Conservation (phyloP, 495 filamentous ascomycete genomes). For the Tuber magnatum region DNA sequence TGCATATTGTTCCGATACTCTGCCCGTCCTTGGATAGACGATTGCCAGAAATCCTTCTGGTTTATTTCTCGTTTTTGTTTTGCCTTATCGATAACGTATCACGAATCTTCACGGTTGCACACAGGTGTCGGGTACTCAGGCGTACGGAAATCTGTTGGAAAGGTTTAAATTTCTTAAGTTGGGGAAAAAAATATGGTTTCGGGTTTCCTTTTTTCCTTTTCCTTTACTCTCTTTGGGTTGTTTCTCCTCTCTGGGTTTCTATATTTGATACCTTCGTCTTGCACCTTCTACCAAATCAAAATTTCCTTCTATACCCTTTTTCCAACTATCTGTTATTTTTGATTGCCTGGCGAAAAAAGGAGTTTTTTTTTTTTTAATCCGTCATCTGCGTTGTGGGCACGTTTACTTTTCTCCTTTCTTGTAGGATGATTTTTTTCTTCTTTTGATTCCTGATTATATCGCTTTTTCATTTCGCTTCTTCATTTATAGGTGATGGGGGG, state of each 20-base stretch:
- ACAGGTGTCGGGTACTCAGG: slow-evolving; percentile 1
- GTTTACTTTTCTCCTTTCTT: background rate
- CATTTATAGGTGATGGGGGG: background rate
- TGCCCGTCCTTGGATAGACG: background rate
- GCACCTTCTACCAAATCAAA: background rate
- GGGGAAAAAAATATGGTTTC: background rate
- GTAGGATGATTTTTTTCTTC: background rate
- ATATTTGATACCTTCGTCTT: background rate
- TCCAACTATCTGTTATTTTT: background rate
- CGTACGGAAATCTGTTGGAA: slow-evolving; percentile 2
- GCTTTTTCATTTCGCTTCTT: background rate
- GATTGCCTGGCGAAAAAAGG: slow-evolving; percentile 2
- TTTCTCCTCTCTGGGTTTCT: background rate
- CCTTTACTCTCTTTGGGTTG: background rate
- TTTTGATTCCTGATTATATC: background rate
- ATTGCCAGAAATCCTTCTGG: background rate
- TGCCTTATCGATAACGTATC: slow-evolving; percentile 5
- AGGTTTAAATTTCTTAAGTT: slow-evolving; percentile 1
- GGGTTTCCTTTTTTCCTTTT: background rate
- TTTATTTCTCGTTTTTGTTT: slow-evolving; percentile 3
- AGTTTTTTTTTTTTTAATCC: background rate
- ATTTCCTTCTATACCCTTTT: background rate
- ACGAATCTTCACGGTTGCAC: slow-evolving; percentile 1
- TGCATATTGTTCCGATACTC: background rate
- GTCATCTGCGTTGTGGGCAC: background rate